Base-by-base conservation (phyloP, 1,139 yeast species). In the Yamadazyma atlantica region DNA sequence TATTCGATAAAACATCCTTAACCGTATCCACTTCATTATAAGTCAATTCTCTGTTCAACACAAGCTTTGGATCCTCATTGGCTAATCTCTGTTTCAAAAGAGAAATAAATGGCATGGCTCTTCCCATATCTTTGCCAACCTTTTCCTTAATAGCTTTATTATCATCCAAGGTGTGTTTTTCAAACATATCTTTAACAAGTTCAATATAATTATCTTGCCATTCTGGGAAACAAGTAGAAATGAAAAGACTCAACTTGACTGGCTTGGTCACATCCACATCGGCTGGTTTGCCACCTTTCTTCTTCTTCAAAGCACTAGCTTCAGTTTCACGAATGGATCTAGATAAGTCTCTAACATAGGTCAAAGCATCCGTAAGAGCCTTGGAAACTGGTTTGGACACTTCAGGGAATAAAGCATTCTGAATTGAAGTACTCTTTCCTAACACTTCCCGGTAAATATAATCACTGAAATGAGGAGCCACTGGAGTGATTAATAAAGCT, bases 31-130 rank as follows among this genome's bases (percentile, higher is more conserved):
- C 66, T 69, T 94, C 98, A 58, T 83, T 74, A 60, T 87, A 94
- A 18, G 82, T 73, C 50, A 92, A 78, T 64, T 88, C 84, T 65
- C 97, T 79, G 72, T 87, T 81, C 70, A 92, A 88, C 23, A 94
- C 96, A 38, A 78, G 75, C 39, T 77, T 78, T 13, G 95, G 82
- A 25, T 82, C 67, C 57, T 85, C 92, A 37, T 68, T 69, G 13
- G 70, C 60, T 51, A 92, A 74, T 66, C 96, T 82, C 58, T 82
- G 85, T 64, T 92, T 88, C 62, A 92, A 71, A 49, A 80, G 71
- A 46, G 92, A 82, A 47, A 92, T 90, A 62, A 90, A 92, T 43
- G 97, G 97, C 98, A 94, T 92, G 45, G 96, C 97, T 52, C 95
- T 82, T 75, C 89, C 89, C 84, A 90, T 80, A 53, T 85, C 92